Evolutionary conservation across 495 filamentous ascomycete genomes (phyloP), one percentile per base, ranked within the genome.

Genomic region (Apodospora peruviana): DNA sequence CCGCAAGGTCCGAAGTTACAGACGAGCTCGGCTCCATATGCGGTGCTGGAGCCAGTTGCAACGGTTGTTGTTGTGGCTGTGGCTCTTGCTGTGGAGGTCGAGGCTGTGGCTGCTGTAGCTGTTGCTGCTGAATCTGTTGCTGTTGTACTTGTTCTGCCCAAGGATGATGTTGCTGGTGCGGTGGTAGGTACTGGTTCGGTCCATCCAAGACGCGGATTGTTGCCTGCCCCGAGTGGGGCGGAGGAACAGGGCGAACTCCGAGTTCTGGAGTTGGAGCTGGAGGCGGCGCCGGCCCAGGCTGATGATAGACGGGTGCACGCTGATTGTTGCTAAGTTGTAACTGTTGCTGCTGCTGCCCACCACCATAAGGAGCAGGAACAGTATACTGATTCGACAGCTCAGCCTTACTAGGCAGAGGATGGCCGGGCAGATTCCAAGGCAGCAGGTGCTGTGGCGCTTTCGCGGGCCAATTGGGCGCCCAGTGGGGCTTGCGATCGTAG

Each of bases 401-500:
- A 7, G 27, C 14, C 14, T 7, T 32, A 7, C 27, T 14, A 14
- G 7, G 7, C 27, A 32, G 14, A 7, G 27, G 27, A 32, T 7
- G 27, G 27, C 27, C 27, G 14, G 27, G 27, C 14, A 32, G 27
- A 32, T 32, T 32, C 27, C 27, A 32, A 7, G 14, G 7, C 7
- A 7, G 14, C 27, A 7, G 7, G 7, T 32, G 7, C 7, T n/a
- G 38, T 14, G 1, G 29, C 4, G 48, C 18, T 16, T 38, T 40
- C 2, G 17, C 34, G 0, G 22, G 27, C 48, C 53, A 56, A 12
- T 34, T 37, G 0, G 53, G 53, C 22, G 49, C 53, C 39, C 38
- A 56, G 39, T 37, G 22, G 18, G 53, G 53, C 8, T 48, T 47
- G n/a, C 18, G 4, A 14, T 56, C 49, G n/a, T 56, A 56, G 34